Evolutionary conservation across 31 red algal genomes (phyloP), one percentile per base, ranked within the genome.

Genomic region (Endocladia muricata): DNA sequence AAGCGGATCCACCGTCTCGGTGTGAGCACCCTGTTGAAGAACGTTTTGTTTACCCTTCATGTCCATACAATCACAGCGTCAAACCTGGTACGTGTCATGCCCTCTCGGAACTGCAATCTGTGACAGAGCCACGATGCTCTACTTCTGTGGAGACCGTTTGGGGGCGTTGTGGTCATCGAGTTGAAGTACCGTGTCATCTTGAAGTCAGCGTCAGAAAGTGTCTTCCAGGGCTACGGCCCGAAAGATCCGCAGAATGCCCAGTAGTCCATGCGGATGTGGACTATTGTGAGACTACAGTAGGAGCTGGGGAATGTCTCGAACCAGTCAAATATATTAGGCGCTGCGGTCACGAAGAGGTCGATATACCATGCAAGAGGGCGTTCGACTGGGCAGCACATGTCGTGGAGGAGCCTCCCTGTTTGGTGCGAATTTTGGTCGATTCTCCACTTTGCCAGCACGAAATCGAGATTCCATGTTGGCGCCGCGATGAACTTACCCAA

Each of bases 371-470:
- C 54, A 39, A 55, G 33, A 33, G 29, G 28, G 78, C 78, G 9
- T 82, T 82, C 44, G 48, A 82, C 31, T 71, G 63, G 78, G 62
- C 78, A 61, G 49, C 44, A 40, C 17, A 31, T 25, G 34, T 39
- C 26, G 21, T 71, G 4, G 9, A 26, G n/a, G 34, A 43, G 15
- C 63, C 64, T 11, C 64, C 65, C 41, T 82, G 78, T 71, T 37
- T 34, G 2, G 26, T 33, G 9, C 2, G 25, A 17, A 42, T 82
- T 9, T 34, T 42, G 48, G 35, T 55, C 2, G 22, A 37, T 42
- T 82, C 78, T 25, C 64, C 78, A 3, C 66, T 82, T 3, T 82
- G 78, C 66, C 42, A 82, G 17, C 78, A 82, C 43, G 25, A n/a
- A 2, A 5, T 82, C 5, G 38, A 70, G 11, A 47, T 82, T n/a